Conservation (phyloP, 1,284 basidiomycete genomes). For the Pseudozyma flocculosa region DNA sequence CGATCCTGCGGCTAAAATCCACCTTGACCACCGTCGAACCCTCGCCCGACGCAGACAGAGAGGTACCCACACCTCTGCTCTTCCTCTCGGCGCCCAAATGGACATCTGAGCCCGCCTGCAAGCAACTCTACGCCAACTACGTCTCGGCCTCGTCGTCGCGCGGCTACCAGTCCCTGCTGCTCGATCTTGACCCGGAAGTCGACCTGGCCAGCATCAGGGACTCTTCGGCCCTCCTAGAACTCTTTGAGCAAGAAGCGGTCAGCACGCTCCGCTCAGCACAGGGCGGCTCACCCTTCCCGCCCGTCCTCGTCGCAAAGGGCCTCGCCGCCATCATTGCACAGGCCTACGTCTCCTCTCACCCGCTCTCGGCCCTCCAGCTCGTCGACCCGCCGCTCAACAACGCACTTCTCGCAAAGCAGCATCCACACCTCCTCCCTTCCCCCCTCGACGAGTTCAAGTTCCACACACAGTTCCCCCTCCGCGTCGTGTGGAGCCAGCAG, state of each 20-base stretch:
- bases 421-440: slow-evolving; percentile 18
- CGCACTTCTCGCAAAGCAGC: slow-evolving; percentile 13
- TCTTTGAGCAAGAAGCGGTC: slow-evolving; percentile 31
- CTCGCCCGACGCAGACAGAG: slow-evolving; percentile 16
- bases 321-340: slow-evolving; percentile 40
- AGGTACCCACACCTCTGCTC: slow-evolving; percentile 51
- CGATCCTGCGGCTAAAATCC: slow-evolving; percentile 16
- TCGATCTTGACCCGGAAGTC: slow-evolving; percentile 45
- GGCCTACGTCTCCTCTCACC: slow-evolving; percentile 49
- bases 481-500: slow-evolving; percentile 41
- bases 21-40: slow-evolving; percentile 14
- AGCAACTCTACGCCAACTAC: slow-evolving; percentile 12
- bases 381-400: slow-evolving; percentile 48
- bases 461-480: slow-evolving; percentile 42
- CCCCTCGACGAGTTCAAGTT: slow-evolving; percentile 42
- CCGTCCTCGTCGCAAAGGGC: slow-evolving; percentile 37
- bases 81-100: slow-evolving; percentile 46
- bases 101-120: slow-evolving; percentile 21
- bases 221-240: slow-evolving; percentile 22
- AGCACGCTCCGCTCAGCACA: slow-evolving; percentile 17
- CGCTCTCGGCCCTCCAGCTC: slow-evolving; percentile 45
- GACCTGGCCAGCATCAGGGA: slow-evolving; percentile 11
- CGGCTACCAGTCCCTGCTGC: slow-evolving; percentile 36
- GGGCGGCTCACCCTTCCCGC: slow-evolving; percentile 42
- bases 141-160: slow-evolving; percentile 21